Percentiles rank a stretch among this genome's conserved stretches.
These are phyloP conservation scores for Petrea volubilis DNA, from an alignment of 257 asterid genomes.

Conservation along the genomic window DNA sequence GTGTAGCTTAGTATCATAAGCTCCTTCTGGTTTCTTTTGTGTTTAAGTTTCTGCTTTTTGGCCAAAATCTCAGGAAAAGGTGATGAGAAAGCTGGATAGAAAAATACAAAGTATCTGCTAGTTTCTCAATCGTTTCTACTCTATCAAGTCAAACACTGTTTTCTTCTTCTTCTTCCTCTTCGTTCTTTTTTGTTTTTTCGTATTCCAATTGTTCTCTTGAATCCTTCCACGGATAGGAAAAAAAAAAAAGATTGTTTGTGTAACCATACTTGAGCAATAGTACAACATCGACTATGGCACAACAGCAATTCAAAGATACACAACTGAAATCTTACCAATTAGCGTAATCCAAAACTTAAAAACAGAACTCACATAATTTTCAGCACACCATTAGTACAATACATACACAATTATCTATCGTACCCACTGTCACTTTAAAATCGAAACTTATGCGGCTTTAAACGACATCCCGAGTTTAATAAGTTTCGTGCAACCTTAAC, in stretches of 20 bases:
- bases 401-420: not conserved
- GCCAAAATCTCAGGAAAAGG: not conserved
- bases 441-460: not conserved
- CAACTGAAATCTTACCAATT: not conserved
- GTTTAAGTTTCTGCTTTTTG: not conserved
- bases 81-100: too few species aligned
- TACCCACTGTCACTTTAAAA: not conserved
- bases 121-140: not conserved
- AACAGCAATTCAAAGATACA: not conserved
- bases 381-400: not conserved
- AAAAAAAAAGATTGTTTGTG: not conserved
- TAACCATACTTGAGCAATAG: not conserved
- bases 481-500: not conserved
- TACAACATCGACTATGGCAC: not conserved
- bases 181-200: too few species aligned
- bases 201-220: not conserved
- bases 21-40: not conserved
- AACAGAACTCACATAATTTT: not conserved
- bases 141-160: not conserved
- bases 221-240: not conserved
- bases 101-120: too few species aligned
- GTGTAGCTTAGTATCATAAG: not conserved
- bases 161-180: too few species aligned
- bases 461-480: not conserved
- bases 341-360: not conserved